Evolutionary conservation across 164 flowering plant species (phyloP).

Genomic region (Kingdonia uniflora): DNA sequence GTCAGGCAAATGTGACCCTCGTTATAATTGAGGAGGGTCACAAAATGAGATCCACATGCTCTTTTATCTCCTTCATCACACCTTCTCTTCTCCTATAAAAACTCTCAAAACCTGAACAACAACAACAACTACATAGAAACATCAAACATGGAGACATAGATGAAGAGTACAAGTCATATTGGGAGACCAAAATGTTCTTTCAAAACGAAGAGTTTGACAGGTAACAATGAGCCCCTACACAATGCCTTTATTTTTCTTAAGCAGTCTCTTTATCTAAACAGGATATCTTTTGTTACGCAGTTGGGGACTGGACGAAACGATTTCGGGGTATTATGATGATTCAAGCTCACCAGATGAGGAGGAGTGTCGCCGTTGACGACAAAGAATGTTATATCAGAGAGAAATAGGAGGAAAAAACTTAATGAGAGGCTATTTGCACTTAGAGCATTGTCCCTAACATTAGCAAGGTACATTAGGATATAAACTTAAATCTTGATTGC

Average conservation of each 20-base stretch:
- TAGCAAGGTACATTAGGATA: conserved; percentile 41
- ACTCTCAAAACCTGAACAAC: no score
- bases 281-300: conserved; percentile 10
- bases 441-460: conserved; percentile 79
- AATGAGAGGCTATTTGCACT: conserved; percentile 79
- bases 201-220: conserved; percentile 21
- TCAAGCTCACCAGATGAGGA: conserved; percentile 81
- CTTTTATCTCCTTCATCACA: no score
- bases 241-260: no score
- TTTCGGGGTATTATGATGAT: conserved; percentile 50
- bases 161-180: conserved; percentile 17
- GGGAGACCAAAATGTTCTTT: conserved; percentile 18
- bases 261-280: no score
- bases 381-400: conserved; percentile 75
- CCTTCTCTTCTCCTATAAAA: no score
- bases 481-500: no score
- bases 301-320: conserved; percentile 44
- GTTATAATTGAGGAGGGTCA: no score
- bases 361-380: conserved; percentile 28
- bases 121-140: no score
- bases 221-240: conserved; percentile 2
- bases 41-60: no score
- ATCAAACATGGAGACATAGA: conserved; percentile 11
- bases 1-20: no score
- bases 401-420: conserved; percentile 76